Percentiles rank a stretch among this genome's conserved stretches.
Conservation (phyloP, 768 basidiomycete genomes). For the Suillus ampliporus region DNA sequence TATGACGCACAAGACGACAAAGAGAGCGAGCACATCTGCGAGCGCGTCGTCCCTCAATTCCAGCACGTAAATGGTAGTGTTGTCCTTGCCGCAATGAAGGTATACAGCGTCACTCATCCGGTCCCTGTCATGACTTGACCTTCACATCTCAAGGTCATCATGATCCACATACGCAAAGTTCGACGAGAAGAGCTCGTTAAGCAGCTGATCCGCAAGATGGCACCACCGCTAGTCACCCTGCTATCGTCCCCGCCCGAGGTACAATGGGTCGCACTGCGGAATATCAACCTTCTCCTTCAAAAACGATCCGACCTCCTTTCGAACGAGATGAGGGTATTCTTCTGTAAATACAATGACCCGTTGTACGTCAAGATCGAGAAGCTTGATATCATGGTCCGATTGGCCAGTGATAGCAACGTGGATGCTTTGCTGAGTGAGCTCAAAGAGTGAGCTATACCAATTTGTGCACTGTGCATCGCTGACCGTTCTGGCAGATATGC, state of each 20-base stretch:
- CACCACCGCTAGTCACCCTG: slow-evolving; percentile 93
- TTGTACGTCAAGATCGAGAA: slow-evolving; percentile 99
- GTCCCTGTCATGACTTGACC: background rate
- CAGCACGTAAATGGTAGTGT: slow-evolving; percentile 97
- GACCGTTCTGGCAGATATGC: slow-evolving; percentile 68
- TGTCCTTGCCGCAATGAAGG: slow-evolving; percentile 96
- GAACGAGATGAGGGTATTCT: slow-evolving; percentile 98
- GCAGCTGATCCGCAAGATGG: slow-evolving; percentile 93
- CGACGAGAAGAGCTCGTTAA: slow-evolving; percentile 82
- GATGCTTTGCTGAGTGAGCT: slow-evolving; percentile 94
- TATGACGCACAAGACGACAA: slow-evolving; percentile 87
- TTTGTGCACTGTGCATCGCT: slow-evolving; percentile 1
- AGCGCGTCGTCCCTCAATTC: slow-evolving; percentile 97
- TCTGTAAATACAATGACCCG: slow-evolving; percentile 99
- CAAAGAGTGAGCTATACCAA: slow-evolving; percentile 73
- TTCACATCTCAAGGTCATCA: slow-evolving; percentile 70
- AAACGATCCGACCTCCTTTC: slow-evolving; percentile 88
- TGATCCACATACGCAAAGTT: slow-evolving; percentile 93
- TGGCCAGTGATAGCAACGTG: slow-evolving; percentile 90
- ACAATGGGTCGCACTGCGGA: slow-evolving; percentile 97
- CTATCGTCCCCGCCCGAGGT: slow-evolving; percentile 97
- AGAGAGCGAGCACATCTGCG: slow-evolving; percentile 98
- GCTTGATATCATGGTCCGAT: slow-evolving; percentile 95
- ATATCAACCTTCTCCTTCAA: slow-evolving; percentile 95
- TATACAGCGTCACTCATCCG: slow-evolving; percentile 34